Conservation (phyloP, 441 rosid genomes). For the Breynia disticha region DNA sequence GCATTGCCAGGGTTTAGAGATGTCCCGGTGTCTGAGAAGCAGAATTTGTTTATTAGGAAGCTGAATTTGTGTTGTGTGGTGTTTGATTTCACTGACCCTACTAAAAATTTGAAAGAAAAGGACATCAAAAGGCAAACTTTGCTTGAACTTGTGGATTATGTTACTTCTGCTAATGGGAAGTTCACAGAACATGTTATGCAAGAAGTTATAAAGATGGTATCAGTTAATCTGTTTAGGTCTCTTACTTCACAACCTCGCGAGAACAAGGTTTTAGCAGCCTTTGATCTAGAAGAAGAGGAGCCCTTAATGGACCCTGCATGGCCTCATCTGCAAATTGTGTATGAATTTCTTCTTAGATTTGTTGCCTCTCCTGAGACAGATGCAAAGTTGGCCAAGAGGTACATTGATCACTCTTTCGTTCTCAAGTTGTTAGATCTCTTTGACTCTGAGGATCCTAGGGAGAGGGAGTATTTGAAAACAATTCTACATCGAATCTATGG, state of each 20-base stretch:
- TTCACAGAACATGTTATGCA: constrained; percentile 70
- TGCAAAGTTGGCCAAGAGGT: constrained; percentile 64
- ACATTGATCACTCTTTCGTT: constrained; percentile 76
- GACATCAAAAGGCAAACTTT: constrained; percentile 81
- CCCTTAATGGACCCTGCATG: constrained; percentile 75
- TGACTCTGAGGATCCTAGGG: constrained; percentile 82
- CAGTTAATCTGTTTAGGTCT: constrained; percentile 56
- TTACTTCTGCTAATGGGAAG: constrained; percentile 72
- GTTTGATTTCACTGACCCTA: constrained; percentile 55
- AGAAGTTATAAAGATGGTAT: constrained; percentile 73
- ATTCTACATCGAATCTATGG: constrained; percentile 82
- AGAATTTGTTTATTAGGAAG: constrained; percentile 52
- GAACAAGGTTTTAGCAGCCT: constrained; percentile 66
- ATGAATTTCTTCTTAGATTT: constrained; percentile 57
- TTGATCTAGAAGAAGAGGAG: constrained; percentile 88
- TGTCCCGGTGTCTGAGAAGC: constrained; percentile 53
- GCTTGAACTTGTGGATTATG: constrained; percentile 66
- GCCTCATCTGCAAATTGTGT: constrained; percentile 84
- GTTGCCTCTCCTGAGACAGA: constrained; percentile 68
- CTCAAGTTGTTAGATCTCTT: constrained; percentile 71
- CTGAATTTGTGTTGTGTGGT: constrained; percentile 71
- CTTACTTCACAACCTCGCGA: constrained; percentile 76
- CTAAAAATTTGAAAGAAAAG: constrained; percentile 67
- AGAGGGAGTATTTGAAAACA: constrained; percentile 80
- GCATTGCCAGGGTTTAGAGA: constrained; percentile 64